Percentiles rank a stretch among this genome's conserved stretches.
Evolutionary conservation across 1,284 basidiomycete genomes (phyloP).

Genomic region (Somion occarium): DNA sequence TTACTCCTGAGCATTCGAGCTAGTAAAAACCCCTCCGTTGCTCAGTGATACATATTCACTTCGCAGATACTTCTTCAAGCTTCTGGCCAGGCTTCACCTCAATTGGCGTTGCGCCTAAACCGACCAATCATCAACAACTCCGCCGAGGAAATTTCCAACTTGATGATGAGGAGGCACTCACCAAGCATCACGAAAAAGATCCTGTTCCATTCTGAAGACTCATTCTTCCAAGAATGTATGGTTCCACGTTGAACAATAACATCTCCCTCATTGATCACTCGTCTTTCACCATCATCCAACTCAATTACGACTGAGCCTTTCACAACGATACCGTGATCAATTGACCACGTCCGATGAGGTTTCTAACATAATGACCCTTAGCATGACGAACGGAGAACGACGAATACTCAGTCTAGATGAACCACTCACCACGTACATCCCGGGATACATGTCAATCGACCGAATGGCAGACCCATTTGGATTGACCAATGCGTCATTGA

Average conservation of each 20-base stretch:
- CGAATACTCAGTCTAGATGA: not conserved
- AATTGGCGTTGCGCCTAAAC: too few relatives aligned
- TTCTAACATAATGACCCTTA: not conserved
- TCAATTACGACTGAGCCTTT: conserved; percentile 3
- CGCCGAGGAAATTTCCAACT: too few relatives aligned
- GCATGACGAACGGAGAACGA: not conserved
- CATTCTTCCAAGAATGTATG: conserved; percentile 8
- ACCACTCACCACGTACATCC: not conserved
- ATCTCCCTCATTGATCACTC: conserved; percentile 6
- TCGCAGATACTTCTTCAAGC: too few relatives aligned
- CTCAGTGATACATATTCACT: too few relatives aligned
- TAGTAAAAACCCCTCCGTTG: too few relatives aligned
- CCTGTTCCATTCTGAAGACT: conserved; percentile 7
- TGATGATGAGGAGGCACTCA: conserved; percentile 4
- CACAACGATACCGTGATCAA: conserved; percentile 7
- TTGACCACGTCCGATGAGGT: conserved; percentile 3
- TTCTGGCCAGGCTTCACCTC: too few relatives aligned
- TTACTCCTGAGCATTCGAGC: too few relatives aligned
- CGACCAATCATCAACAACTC: too few relatives aligned
- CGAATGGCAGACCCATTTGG: not conserved
- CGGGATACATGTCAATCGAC: not conserved
- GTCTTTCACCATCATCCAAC: conserved; percentile 4
- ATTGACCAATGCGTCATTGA: not conserved
- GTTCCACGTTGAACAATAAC: conserved; percentile 9
- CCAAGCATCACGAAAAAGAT: conserved; percentile 7